These are phyloP conservation scores for Polygonum aviculare DNA, from an alignment of 148 eudicot species.

Conservation along the genomic window DNA sequence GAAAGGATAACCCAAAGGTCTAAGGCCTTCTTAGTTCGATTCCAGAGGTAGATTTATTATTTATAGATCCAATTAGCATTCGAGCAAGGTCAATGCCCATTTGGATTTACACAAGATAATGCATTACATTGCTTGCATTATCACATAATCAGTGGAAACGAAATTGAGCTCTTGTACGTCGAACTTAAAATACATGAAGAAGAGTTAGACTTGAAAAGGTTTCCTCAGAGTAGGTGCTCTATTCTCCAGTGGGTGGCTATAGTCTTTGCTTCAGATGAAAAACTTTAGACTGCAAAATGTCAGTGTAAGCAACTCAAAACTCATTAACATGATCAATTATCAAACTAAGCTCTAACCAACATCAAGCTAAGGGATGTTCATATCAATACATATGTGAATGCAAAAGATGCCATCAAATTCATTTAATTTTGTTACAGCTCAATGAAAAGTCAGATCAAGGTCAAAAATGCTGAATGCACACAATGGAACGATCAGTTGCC, in stretches of 20 bases:
- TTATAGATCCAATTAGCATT: no score
- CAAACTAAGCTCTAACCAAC: neutral
- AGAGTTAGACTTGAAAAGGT: constrained; percentile 48
- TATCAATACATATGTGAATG: neutral
- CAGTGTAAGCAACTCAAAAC: neutral
- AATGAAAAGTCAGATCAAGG: neutral
- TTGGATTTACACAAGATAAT: no score
- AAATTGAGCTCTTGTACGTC: neutral
- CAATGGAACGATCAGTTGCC: neutral
- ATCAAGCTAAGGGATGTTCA: neutral
- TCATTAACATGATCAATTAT: neutral
- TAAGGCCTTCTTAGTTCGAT: no score
- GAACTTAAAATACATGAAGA: neutral
- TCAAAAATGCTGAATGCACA: neutral
- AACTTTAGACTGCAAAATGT: constrained; percentile 73
- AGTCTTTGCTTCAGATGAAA: constrained; percentile 83
- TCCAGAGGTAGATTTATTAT: no score
- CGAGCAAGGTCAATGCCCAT: no score
- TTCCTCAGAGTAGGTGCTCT: constrained; percentile 81
- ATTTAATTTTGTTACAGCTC: neutral
- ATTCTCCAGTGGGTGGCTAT: constrained; percentile 75
- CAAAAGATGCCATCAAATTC: neutral
- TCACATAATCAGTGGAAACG: no score
- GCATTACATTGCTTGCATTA: no score
- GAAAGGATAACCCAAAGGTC: no score